Evolutionary conservation across 2,329 filamentous ascomycete genomes (phyloP), one percentile per base, ranked within the genome.

Genomic region (Teratosphaeriaceae sp.): DNA sequence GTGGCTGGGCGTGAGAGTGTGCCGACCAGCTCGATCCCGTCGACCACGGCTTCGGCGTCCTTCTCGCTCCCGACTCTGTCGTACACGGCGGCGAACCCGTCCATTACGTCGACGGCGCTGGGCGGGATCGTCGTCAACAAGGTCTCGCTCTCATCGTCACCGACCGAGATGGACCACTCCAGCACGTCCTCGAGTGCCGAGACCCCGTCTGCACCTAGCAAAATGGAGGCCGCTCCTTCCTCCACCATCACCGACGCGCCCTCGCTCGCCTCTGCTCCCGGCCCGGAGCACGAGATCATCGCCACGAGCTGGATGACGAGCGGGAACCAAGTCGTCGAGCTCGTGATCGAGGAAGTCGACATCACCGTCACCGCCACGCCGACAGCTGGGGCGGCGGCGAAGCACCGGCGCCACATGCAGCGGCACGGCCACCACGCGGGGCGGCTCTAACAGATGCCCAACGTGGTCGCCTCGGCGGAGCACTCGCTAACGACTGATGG

Each of bases 251-350:
- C 38, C 3, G 22, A 26, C 5, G 16, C 38, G 11, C 15, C 21
- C 3, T 22, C 19, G 15, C n/a, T 27, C 11, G 19, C 44, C 3
- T 19, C 42, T 15, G n/a, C n/a, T n/a, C n/a, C n/a, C n/a, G 42
- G 26, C 19, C 38, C 42, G 20, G 42, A 42, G 16, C 39, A 34
- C 8, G 38, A 40, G 11, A 24, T 33, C 13, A 48, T 69, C 49
- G 55, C 58, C 31, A 72, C 69, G 20, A 64, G 59, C 24, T 67
- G 60, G 35, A 67, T 65, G 54, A 71, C 68, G 42, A 62, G 61
- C 49, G 63, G 54, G 22, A 67, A 66, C 46, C 57, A 64, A 44
- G 67, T 71, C 34, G 63, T 70, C 53, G 67, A 71, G 52, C 29
- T 41, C 3, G 63, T 62, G 38, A 65, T 71, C 46, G 63, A 68